A percentile compares a stretch with the other conserved stretches of the same genome.
phyloP scores from a whole-genome alignment of 1,284 basidiomycete genomes.

The Tilletia walkeri region DNA sequence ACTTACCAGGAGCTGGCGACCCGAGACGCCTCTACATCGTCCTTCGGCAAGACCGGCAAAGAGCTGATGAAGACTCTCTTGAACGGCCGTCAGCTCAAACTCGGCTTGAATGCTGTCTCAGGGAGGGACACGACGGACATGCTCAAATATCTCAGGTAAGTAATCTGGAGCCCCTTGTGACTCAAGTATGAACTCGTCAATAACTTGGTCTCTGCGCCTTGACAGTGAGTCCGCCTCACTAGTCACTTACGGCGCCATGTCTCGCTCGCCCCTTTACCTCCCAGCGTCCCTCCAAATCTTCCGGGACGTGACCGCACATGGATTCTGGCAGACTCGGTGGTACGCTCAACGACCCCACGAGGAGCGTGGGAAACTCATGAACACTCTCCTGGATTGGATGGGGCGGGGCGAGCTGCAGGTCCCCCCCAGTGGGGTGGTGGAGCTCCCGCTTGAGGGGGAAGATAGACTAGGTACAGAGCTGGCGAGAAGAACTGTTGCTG shows the following conservation, averaged over 20 bases:
- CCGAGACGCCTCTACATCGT: constrained; percentile 13
- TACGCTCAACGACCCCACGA: constrained; percentile 57
- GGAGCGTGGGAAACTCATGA: constrained; percentile 60
- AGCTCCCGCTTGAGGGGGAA: not conserved
- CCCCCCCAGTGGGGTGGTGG: constrained; percentile 15
- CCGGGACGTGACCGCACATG: constrained; percentile 58
- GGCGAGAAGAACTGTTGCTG: constrained; percentile 2
- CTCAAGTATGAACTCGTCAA: not conserved
- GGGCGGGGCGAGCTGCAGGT: constrained; percentile 57
- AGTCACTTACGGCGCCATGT: constrained; percentile 85
- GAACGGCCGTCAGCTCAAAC: constrained; percentile 50
- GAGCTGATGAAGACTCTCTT: constrained; percentile 23
- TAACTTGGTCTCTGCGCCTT: not conserved
- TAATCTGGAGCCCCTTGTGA: not conserved
- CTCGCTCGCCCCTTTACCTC: constrained; percentile 72
- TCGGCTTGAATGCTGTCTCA: constrained; percentile 77
- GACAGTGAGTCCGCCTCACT: constrained; percentile 61
- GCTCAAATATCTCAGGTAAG: constrained; percentile 65
- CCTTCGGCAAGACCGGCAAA: constrained; percentile 13
- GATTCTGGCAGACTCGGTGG: constrained; percentile 61
- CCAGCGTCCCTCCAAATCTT: constrained; percentile 79
- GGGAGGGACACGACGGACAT: constrained; percentile 70
- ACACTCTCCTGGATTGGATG: constrained; percentile 62
- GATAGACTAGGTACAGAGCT: not conserved
- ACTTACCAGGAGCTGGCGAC: constrained; percentile 66